Percentiles rank a stretch among this genome's conserved stretches.
Evolutionary conservation across 441 rosid species (phyloP).

Genomic region (Populus hybrid): DNA sequence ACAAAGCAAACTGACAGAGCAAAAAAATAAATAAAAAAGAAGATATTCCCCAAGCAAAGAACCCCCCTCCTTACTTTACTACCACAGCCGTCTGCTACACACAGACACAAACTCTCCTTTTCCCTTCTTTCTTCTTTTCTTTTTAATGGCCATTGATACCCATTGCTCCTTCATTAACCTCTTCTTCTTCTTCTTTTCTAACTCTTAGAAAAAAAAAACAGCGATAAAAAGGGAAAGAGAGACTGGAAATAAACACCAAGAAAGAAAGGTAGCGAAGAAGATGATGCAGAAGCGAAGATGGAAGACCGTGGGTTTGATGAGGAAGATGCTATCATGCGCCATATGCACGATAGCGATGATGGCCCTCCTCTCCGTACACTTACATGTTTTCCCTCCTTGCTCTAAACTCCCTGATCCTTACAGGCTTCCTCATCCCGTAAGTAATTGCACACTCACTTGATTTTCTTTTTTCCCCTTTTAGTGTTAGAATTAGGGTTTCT

Average conservation of each 20-base stretch:
- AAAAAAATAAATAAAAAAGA: neutral
- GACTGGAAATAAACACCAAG: neutral
- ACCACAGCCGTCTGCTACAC: neutral
- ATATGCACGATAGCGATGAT: slow-evolving; percentile 52
- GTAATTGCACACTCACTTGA: slow-evolving; percentile 18
- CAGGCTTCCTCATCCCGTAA: slow-evolving; percentile 46
- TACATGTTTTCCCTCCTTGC: slow-evolving; percentile 42
- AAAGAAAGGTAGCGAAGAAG: neutral
- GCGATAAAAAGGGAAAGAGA: neutral
- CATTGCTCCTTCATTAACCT: neutral
- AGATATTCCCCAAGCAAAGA: too few relatives aligned
- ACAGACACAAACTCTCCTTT: neutral
- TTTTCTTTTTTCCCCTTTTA: neutral
- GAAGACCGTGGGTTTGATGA: slow-evolving; percentile 36
- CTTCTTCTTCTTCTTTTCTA: neutral
- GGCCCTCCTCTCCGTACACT: slow-evolving; percentile 58
- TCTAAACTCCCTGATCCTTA: slow-evolving; percentile 41
- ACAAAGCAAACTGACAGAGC: neutral
- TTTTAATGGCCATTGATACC: neutral
- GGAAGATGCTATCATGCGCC: slow-evolving; percentile 63
- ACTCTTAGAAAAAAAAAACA: neutral
- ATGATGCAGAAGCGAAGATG: slow-evolving; percentile 60
- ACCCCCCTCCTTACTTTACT: neutral
- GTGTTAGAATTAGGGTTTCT: neutral
- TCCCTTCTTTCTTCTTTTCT: neutral